phyloP scores from a whole-genome alignment of 106 monocot species.

The Apostasia ramifera region DNA sequence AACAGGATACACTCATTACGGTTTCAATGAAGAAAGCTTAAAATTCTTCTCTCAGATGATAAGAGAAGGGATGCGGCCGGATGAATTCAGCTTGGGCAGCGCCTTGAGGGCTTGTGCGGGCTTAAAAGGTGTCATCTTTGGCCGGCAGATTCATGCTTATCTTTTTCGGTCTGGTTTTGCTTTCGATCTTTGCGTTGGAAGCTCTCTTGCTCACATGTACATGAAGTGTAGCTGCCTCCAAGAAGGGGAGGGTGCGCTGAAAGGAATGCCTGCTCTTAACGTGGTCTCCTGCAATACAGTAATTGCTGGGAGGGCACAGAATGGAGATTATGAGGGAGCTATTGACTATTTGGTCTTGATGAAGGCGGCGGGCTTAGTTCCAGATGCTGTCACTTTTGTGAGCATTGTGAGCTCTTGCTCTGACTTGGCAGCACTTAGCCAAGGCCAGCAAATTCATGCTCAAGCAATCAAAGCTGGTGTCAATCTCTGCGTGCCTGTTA shows the following conservation, averaged over 20 bases:
- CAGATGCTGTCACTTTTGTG: slow-evolving; percentile 52
- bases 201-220: slow-evolving; percentile 80
- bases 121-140: slow-evolving; percentile 26
- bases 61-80: slow-evolving; percentile 29
- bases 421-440: slow-evolving; percentile 51
- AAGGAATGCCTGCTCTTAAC: slow-evolving; percentile 31
- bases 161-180: slow-evolving; percentile 34
- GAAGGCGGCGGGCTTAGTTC: slow-evolving; percentile 36
- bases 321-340: slow-evolving; percentile 61
- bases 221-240: slow-evolving; percentile 47
- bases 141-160: slow-evolving; percentile 49
- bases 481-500: slow-evolving; percentile 24
- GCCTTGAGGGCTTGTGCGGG: slow-evolving; percentile 50
- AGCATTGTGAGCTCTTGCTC: slow-evolving; percentile 59
- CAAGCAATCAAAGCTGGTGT: slow-evolving; percentile 45
- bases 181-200: slow-evolving; percentile 51
- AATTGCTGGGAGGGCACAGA: slow-evolving; percentile 62
- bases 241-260: slow-evolving; percentile 49
- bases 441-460: slow-evolving; percentile 62
- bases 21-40: slow-evolving; percentile 40
- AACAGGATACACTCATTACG: slow-evolving; percentile 41
- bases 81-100: slow-evolving; percentile 67
- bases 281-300: slow-evolving; percentile 65
- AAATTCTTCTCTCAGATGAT: slow-evolving; percentile 35
- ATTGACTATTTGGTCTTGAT: slow-evolving; percentile 42